These are phyloP conservation scores for Taphrina wiesneri DNA, from an alignment of 1,139 yeast species.

Conservation along the genomic window DNA sequence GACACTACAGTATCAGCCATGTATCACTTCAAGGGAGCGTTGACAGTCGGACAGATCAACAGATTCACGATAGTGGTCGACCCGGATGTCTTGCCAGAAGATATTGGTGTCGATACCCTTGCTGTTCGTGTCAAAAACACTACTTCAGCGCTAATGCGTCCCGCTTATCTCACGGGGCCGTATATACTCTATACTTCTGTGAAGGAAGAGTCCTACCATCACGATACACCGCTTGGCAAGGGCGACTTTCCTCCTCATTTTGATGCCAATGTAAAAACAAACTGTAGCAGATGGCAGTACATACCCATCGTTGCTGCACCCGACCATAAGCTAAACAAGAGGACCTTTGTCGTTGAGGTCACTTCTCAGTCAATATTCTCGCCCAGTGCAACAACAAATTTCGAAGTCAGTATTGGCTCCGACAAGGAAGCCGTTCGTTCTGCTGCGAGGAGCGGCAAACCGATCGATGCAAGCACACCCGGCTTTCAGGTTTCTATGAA, in stretches of 20 bases:
- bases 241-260: slow-evolving; percentile 26
- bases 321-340: background rate
- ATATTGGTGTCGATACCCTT: background rate
- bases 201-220: slow-evolving; percentile 58
- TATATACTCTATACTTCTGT: slow-evolving; percentile 85
- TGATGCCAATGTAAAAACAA: slow-evolving; percentile 46
- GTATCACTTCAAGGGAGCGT: slow-evolving; percentile 33
- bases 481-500: slow-evolving; percentile 26
- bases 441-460: slow-evolving; percentile 34
- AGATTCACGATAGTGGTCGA: slow-evolving; percentile 12
- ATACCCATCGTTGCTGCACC: slow-evolving; percentile 62
- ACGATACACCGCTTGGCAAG: slow-evolving; percentile 46
- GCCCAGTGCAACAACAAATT: slow-evolving; percentile 64
- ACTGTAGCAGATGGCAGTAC: slow-evolving; percentile 71
- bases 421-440: slow-evolving; percentile 46
- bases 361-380: slow-evolving; percentile 80
- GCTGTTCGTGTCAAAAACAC: slow-evolving; percentile 57
- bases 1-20: no score
- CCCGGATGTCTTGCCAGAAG: slow-evolving; percentile 10
- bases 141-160: slow-evolving; percentile 74
- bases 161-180: slow-evolving; percentile 90
- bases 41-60: slow-evolving; percentile 29
- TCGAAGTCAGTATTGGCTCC: slow-evolving; percentile 65
- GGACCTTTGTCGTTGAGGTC: slow-evolving; percentile 58
- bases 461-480: slow-evolving; percentile 32